Evolutionary conservation across 345 rosid genomes (phyloP), one percentile per base, ranked within the genome.

Genomic region (Linum trigynum): DNA sequence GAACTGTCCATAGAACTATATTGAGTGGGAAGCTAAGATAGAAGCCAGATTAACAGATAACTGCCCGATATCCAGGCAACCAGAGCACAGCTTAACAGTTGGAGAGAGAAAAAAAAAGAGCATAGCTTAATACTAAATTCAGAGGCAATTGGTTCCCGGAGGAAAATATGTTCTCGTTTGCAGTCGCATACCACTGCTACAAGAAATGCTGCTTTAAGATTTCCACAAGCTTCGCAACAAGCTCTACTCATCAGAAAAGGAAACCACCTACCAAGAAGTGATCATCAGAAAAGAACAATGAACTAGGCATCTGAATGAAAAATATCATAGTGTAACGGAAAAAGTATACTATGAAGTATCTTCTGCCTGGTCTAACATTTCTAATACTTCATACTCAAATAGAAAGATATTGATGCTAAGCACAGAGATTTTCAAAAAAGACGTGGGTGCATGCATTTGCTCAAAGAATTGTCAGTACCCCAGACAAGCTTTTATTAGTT

Each of bases 131-230:
- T 23, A 23, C 32, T 23, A 23, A 23, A 23, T 23, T 7, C 50
- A 43, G 50, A 43, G 50, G 50, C 40, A 2, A 70, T 53, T 57
- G 42, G 60, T 23, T 23, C 57, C 62, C 40, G 4, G 15, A 69
- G 50, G 32, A 59, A 42, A 4, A 56, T 56, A 55, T 23, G 10
- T n/a, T 7, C 6, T 5, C 17, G 16, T 5, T 56, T 32, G 45
- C 55, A 14, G 17, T 42, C 66, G 53, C 91, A 86, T 74, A 94
- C 99, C 76, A 94, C 96, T 37, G 96, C 95, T 65, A 87, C 81
- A 73, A 94, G 91, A 81, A 90, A 90, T 66, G 99, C 96, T 48
- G 95, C 99, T 83, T 94, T 94, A 62, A 94, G 88, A 81, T 90
- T 94, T 63, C 89, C 97, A 65, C 99, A 94, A 63, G 96, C 95